These are phyloP conservation scores for Trametes gibbosa DNA, from an alignment of 768 basidiomycete species.

Conservation along the genomic window DNA sequence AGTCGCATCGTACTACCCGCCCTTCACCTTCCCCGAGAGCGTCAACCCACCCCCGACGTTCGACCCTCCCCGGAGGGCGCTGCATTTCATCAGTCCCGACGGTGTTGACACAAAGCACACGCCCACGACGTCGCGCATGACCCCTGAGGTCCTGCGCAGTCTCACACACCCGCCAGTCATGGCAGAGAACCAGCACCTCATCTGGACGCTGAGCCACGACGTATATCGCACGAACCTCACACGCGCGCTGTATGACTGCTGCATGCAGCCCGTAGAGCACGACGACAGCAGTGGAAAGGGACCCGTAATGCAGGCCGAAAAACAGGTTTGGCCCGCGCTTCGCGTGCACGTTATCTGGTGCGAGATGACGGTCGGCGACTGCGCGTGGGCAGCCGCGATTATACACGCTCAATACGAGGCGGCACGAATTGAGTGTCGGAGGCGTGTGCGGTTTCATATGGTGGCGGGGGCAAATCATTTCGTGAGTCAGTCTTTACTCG, in stretches of 20 bases:
- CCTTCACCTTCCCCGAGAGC: neutral
- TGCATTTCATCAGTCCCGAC: neutral
- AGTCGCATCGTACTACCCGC: constrained; percentile 12
- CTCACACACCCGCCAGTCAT: constrained; percentile 5
- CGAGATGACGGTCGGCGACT: constrained; percentile 11
- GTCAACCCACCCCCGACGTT: neutral
- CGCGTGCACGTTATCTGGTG: constrained; percentile 9
- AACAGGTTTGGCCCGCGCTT: constrained; percentile 7
- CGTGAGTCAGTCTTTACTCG: neutral
- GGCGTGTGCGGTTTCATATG: constrained; percentile 4
- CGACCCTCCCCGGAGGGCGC: neutral
- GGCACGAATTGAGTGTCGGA: neutral
- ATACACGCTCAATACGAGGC: neutral
- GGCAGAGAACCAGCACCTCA: neutral
- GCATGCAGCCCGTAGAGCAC: neutral
- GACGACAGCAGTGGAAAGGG: neutral
- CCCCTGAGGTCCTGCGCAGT: constrained; percentile 3
- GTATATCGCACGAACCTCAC: neutral
- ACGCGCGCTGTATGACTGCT: constrained; percentile 12
- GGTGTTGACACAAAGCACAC: neutral
- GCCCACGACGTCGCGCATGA: constrained; percentile 11
- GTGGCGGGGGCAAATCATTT: constrained; percentile 12
- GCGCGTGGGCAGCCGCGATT: constrained; percentile 2
- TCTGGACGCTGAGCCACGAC: neutral
- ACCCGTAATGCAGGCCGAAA: neutral